Evolutionary conservation across 2,329 filamentous ascomycete species (phyloP).

Genomic region (Neophaeococcomyces aloes): DNA sequence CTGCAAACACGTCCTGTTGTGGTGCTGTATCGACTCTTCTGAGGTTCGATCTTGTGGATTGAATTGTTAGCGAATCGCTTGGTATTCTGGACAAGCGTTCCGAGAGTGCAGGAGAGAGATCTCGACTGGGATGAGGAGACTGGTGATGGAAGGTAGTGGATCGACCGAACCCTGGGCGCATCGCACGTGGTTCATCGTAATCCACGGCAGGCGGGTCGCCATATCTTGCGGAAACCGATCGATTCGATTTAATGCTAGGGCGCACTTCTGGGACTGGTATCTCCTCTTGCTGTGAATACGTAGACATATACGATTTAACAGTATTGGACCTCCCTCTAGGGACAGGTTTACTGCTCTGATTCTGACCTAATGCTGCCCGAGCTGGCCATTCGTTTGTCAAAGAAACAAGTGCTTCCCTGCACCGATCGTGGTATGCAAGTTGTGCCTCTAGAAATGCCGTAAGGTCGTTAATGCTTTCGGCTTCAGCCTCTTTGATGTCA

Average conservation of each 20-base stretch:
- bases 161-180: constrained; percentile 40
- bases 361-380: constrained; percentile 36
- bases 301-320: constrained; percentile 52
- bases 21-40: constrained; percentile 31
- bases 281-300: constrained; percentile 48
- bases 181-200: constrained; percentile 24
- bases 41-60: constrained; percentile 38
- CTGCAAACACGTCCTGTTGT: constrained; percentile 39
- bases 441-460: constrained; percentile 77
- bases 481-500: constrained; percentile 87
- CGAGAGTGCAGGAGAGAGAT: constrained; percentile 37
- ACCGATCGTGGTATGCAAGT: constrained; percentile 82
- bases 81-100: constrained; percentile 41
- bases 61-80: constrained; percentile 44
- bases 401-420: constrained; percentile 67
- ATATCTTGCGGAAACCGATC: constrained; percentile 30
- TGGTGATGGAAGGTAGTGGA: constrained; percentile 48
- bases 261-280: constrained; percentile 38
- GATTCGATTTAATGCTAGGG: constrained; percentile 42
- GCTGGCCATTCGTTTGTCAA: constrained; percentile 60
- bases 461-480: constrained; percentile 69
- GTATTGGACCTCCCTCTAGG: constrained; percentile 52
- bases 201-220: constrained; percentile 24
- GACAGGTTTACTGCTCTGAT: constrained; percentile 29
- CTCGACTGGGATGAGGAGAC: constrained; percentile 42